Evolutionary conservation across 495 filamentous ascomycete species (phyloP).

Genomic region (Usnea hakonensis): DNA sequence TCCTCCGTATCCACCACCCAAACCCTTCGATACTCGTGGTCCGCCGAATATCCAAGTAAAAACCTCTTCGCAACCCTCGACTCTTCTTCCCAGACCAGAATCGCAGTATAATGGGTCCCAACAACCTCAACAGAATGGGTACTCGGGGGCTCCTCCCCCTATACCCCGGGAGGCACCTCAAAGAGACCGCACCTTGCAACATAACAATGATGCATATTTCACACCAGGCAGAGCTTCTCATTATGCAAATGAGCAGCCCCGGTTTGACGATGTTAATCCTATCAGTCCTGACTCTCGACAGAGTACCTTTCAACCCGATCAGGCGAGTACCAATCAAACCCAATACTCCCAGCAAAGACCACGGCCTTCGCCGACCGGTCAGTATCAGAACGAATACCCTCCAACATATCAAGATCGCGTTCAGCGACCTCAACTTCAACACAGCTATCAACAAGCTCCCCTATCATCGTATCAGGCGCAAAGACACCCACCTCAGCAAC

Average conservation of each 20-base stretch:
- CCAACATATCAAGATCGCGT: neutral
- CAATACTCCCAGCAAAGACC: constrained; percentile 6
- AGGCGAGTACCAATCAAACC: neutral
- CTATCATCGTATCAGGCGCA: constrained; percentile 22
- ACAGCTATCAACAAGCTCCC: constrained; percentile 22
- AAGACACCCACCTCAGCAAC: constrained; percentile 22
- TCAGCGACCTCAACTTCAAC: neutral
- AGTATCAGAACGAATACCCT: neutral
- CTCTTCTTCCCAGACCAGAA: constrained; percentile 7
- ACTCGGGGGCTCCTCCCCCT: constrained; percentile 2
- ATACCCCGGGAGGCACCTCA: constrained; percentile 8
- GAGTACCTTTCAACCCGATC: neutral
- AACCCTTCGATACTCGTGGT: constrained; percentile 16
- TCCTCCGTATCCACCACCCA: constrained; percentile 22
- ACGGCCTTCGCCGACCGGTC: neutral
- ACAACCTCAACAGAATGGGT: neutral
- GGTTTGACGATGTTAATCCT: neutral
- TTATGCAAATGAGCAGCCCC: neutral
- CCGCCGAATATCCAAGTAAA: neutral
- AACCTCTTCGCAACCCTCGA: constrained; percentile 20
- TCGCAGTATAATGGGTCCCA: neutral
- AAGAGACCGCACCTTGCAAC: neutral
- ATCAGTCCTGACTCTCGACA: neutral
- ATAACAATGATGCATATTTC: neutral
- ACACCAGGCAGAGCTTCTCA: neutral